Evolutionary conservation across 2,329 filamentous ascomycete species (phyloP), one percentile per base, ranked within the genome.

Genomic region (Nemania abortiva): DNA sequence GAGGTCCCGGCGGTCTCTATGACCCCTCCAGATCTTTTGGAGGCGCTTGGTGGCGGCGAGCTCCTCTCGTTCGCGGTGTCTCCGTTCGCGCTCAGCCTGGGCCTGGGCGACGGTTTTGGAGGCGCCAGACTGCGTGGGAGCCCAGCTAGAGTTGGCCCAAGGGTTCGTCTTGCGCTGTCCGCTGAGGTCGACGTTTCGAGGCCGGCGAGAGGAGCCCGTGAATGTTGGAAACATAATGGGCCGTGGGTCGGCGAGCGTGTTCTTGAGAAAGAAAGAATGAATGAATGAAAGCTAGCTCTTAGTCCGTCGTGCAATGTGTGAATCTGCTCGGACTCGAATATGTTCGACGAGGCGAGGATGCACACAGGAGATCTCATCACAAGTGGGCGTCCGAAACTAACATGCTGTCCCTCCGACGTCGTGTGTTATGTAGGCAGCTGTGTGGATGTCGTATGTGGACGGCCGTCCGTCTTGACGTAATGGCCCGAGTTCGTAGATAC

Each of bases 131-230:
- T 86, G 86, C 7, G 85, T 85, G 13, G 87, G 84, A 18, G 83
- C 83, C 85, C 89, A 89, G 50, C 85, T 84, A 37, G 86, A 86
- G 73, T 88, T 88, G 69, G 87, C 90, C 80, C 96, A 97, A 3
- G 94, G 93, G 77, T 97, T 97, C 59, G 85, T 85, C 73, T 89
- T 89, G 52, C 77, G 78, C 74, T 95, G 91, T 71, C 94, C 96
- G 73, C 94, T 96, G 70, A 99, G 90, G 82, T 98, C 98, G 79
- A 98, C 94, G 80, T 98, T 95, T 73, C 96, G 91, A 70, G 92
- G 91, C 74, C 93, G 92, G 77, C 93, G 91, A 75, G 94, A 93
- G 81, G 84, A 93, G 75, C 96, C 96, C 27, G 93, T 96, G 83
- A 99, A 99, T 63, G 92, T 94, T 70, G 92, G 91, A 83, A 96